Conservation (phyloP, 768 basidiomycete genomes). For the Mycena vulgaris region DNA sequence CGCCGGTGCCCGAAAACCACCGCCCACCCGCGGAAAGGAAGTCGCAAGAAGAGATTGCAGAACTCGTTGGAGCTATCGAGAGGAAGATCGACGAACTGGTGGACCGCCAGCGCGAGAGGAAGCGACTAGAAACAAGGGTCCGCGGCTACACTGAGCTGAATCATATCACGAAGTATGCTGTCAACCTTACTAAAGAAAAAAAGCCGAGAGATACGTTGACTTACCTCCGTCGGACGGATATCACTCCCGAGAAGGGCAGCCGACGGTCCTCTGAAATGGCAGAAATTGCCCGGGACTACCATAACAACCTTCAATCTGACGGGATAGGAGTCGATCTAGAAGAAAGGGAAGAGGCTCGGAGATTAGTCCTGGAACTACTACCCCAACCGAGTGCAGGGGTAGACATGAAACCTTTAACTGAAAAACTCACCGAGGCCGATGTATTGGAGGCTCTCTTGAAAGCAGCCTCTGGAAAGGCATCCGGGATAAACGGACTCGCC, state of each 20-base stretch:
- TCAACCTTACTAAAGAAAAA: background rate
- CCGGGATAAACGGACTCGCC: too few relatives aligned
- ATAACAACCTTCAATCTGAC: too few relatives aligned
- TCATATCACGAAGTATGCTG: background rate
- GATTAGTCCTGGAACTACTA: conserved; percentile 50
- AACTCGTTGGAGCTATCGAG: background rate
- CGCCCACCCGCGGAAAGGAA: too few relatives aligned
- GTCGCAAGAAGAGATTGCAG: background rate
- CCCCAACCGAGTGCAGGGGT: too few relatives aligned
- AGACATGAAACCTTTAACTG: conserved; percentile 45
- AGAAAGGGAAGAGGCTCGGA: conserved; percentile 46
- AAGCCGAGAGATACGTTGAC: too few relatives aligned
- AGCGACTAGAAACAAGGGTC: background rate
- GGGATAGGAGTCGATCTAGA: background rate
- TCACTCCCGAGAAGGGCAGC: too few relatives aligned
- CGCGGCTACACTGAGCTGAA: background rate
- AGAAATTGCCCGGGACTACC: too few relatives aligned
- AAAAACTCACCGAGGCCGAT: conserved; percentile 43
- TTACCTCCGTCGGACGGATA: too few relatives aligned
- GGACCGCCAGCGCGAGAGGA: background rate
- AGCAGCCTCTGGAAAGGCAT: background rate
- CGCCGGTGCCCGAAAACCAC: too few relatives aligned
- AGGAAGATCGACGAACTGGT: background rate
- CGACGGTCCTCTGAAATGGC: too few relatives aligned
- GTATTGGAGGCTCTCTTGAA: conserved; percentile 37